A percentile compares a stretch with the other conserved stretches of the same genome.
Conservation (phyloP, 2,329 filamentous ascomycete genomes). For the Pseudocercospora cruenta region DNA sequence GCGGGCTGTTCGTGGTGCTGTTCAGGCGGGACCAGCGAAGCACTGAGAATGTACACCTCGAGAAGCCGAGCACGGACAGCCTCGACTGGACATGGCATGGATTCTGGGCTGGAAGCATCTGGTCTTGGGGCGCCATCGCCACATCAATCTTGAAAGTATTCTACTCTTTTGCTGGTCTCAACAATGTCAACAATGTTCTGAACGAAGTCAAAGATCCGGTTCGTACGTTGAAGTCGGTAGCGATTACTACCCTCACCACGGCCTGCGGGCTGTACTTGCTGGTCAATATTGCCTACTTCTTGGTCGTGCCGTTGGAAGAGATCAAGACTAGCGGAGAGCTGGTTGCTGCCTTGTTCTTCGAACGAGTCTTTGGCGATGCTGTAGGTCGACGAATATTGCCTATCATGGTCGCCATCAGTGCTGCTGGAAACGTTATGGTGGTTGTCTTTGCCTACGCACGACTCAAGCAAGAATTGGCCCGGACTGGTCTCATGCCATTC, state of each 20-base stretch:
- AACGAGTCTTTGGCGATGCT: slow-evolving; percentile 62
- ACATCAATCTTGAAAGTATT: slow-evolving; percentile 69
- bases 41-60: slow-evolving; percentile 17
- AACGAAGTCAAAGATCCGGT: slow-evolving; percentile 73
- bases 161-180: slow-evolving; percentile 69
- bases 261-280: slow-evolving; percentile 68
- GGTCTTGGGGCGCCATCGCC: slow-evolving; percentile 70
- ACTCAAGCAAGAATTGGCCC: slow-evolving; percentile 72
- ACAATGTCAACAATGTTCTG: slow-evolving; percentile 70
- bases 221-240: slow-evolving; percentile 57
- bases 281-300: slow-evolving; percentile 65
- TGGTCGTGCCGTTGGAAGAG: slow-evolving; percentile 68
- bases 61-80: neutral
- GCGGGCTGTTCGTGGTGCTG: slow-evolving; percentile 42
- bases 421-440: slow-evolving; percentile 73
- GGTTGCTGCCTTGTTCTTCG: slow-evolving; percentile 70
- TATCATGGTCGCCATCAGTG: slow-evolving; percentile 67
- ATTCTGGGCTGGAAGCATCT: slow-evolving; percentile 41
- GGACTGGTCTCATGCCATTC: slow-evolving; percentile 71
- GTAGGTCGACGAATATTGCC: slow-evolving; percentile 64
- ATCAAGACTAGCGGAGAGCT: slow-evolving; percentile 69
- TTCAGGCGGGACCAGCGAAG: slow-evolving; percentile 26
- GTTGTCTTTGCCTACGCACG: slow-evolving; percentile 69
- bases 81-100: slow-evolving; percentile 27
- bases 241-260: slow-evolving; percentile 60